Percentiles rank a stretch among this genome's conserved stretches.
Conservation (phyloP, 495 filamentous ascomycete species). For the Amphirosellinia nigrospora region DNA sequence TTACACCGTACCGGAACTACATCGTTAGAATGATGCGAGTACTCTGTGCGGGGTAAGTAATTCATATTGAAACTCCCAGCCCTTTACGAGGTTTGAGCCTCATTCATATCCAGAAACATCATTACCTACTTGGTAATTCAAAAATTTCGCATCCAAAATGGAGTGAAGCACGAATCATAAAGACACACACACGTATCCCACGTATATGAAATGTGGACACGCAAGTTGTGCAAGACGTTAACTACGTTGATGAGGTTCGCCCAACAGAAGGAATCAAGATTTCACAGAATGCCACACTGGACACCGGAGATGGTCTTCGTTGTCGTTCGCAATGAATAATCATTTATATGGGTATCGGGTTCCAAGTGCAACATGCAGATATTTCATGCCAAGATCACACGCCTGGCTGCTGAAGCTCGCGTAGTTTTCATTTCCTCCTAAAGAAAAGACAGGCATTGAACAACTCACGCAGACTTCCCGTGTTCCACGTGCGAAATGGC, state of each 20-base stretch:
- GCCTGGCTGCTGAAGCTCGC: background rate
- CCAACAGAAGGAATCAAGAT: background rate
- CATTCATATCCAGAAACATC: background rate
- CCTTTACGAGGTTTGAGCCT: background rate
- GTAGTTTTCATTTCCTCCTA: background rate
- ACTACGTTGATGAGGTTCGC: background rate
- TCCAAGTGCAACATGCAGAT: background rate
- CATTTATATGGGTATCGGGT: slow-evolving; percentile 9
- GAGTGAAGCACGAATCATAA: background rate
- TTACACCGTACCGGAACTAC: background rate
- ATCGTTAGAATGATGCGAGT: background rate
- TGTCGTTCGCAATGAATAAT: background rate
- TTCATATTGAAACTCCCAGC: background rate
- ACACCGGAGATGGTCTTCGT: background rate
- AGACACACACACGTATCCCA: background rate
- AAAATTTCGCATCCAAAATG: background rate
- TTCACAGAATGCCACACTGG: background rate
- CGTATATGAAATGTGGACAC: background rate
- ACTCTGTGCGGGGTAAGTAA: background rate
- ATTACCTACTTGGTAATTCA: background rate
- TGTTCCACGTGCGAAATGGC: slow-evolving; percentile 30
- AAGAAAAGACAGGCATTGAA: background rate
- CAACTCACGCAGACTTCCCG: slow-evolving; percentile 21
- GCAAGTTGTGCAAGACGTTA: background rate
- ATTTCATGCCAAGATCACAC: background rate